Conservation (phyloP, 306 rosid species). For the Lupinus albus region DNA sequence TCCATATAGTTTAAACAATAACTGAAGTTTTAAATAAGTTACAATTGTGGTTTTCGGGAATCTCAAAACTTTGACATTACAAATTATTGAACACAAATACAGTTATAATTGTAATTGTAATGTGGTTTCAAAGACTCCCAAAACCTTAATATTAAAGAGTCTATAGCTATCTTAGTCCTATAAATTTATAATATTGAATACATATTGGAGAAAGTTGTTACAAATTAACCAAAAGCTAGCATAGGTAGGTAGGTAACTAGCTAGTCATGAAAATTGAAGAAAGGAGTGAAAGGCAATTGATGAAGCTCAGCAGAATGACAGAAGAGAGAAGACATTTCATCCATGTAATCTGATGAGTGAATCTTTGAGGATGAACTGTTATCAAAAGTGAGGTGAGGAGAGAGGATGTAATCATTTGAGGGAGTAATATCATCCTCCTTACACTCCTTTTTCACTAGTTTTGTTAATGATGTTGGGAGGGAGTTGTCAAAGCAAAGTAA, state of each 20-base stretch:
- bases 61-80: no score
- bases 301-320: constrained; percentile 24
- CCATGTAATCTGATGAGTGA: constrained; percentile 30
- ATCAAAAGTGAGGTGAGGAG: constrained; percentile 44
- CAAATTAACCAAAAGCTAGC: constrained; percentile 14
- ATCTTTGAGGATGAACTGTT: constrained; percentile 22
- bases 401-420: constrained; percentile 40
- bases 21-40: no score
- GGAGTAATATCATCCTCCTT: constrained; percentile 40
- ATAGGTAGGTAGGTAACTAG: no score
- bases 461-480: constrained; percentile 33
- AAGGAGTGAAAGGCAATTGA: constrained; percentile 9
- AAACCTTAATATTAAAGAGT: no score
- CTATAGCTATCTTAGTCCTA: no score
- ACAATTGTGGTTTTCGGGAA: no score
- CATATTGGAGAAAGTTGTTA: no score
- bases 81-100: no score
- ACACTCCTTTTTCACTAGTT: constrained; percentile 24
- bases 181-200: background rate
- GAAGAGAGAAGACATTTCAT: constrained; percentile 28
- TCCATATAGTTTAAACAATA: no score
- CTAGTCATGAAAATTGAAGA: constrained; percentile 4
- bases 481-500: constrained; percentile 54
- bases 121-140: no score
- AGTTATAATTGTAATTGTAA: no score